Evolutionary conservation across 768 basidiomycete species (phyloP).

Genomic region (Xerocomus spinulosus): DNA sequence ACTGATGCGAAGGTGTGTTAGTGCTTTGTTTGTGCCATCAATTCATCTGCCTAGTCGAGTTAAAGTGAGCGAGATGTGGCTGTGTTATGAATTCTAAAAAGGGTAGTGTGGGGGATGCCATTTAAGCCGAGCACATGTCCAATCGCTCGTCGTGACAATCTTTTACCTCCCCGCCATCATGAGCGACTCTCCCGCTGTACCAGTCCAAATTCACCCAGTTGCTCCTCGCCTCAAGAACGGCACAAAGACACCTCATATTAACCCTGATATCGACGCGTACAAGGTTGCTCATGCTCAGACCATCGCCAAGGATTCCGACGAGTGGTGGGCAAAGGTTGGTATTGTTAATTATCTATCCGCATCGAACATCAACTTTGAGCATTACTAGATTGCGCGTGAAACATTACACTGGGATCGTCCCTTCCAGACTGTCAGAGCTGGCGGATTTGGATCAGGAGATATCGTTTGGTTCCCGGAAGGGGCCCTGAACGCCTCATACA

Average conservation of each 20-base stretch:
- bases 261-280: constrained; percentile 77
- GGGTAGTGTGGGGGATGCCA: constrained; percentile 6
- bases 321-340: constrained; percentile 84
- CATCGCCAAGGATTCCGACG: constrained; percentile 70
- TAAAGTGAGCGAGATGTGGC: constrained; percentile 8
- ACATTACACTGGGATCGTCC: constrained; percentile 84
- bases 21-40: not conserved
- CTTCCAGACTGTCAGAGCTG: constrained; percentile 82
- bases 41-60: not conserved
- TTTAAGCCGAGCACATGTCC: constrained; percentile 12
- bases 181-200: constrained; percentile 34
- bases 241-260: constrained; percentile 68
- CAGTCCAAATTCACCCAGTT: constrained; percentile 58
- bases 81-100: constrained; percentile 16
- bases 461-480: constrained; percentile 98
- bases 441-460: constrained; percentile 80
- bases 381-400: constrained; percentile 60
- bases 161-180: constrained; percentile 28
- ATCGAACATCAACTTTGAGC: not conserved
- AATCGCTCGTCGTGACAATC: not conserved
- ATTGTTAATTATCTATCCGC: not conserved
- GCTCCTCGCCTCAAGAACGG: constrained; percentile 68
- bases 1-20: not conserved
- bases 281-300: constrained; percentile 60
- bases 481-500: constrained; percentile 88